A percentile compares a stretch with the other conserved stretches of the same genome.
These are phyloP conservation scores for Metschnikowia matae DNA, from an alignment of 805 yeast species.

Conservation along the genomic window DNA sequence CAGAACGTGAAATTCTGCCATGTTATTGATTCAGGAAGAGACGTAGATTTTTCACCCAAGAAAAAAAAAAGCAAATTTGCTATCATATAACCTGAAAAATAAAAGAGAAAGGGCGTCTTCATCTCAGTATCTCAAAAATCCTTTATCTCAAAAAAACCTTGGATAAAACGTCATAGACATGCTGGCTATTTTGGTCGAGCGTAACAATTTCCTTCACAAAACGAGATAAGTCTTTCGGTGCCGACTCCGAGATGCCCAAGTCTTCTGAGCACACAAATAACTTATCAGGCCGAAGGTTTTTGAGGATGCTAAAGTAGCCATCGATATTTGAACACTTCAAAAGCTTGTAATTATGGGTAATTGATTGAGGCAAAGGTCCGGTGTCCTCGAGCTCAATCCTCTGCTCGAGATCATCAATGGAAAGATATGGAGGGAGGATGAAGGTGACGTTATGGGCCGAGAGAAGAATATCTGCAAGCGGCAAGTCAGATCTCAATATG, in stretches of 20 bases:
- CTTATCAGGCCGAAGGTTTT: slow-evolving; percentile 40
- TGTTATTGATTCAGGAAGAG: too few species aligned
- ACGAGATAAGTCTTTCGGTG: slow-evolving; percentile 33
- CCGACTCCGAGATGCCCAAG: slow-evolving; percentile 29
- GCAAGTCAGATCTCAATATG: slow-evolving; percentile 34
- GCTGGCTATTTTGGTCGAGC: slow-evolving; percentile 23
- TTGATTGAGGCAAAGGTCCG: slow-evolving; percentile 21
- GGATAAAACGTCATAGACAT: slow-evolving; percentile 20
- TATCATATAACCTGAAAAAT: too few species aligned
- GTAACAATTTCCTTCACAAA: slow-evolving; percentile 36
- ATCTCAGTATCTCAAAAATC: slow-evolving; percentile 10
- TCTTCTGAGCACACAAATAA: slow-evolving; percentile 40
- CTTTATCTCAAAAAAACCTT: slow-evolving; percentile 17
- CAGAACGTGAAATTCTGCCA: too few species aligned
- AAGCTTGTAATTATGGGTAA: slow-evolving; percentile 34
- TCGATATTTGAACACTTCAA: slow-evolving; percentile 37
- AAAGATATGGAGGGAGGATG: slow-evolving; percentile 41
- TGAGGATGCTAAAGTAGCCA: slow-evolving; percentile 37
- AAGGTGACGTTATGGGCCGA: slow-evolving; percentile 39
- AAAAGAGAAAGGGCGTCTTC: too few species aligned
- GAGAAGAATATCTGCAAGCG: slow-evolving; percentile 35
- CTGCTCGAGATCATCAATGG: slow-evolving; percentile 33
- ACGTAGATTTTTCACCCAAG: too few species aligned
- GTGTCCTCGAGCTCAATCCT: slow-evolving; percentile 13
- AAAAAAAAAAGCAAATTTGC: too few species aligned